Evolutionary conservation across 768 basidiomycete species (phyloP).

Genomic region (Mycena rosella): DNA sequence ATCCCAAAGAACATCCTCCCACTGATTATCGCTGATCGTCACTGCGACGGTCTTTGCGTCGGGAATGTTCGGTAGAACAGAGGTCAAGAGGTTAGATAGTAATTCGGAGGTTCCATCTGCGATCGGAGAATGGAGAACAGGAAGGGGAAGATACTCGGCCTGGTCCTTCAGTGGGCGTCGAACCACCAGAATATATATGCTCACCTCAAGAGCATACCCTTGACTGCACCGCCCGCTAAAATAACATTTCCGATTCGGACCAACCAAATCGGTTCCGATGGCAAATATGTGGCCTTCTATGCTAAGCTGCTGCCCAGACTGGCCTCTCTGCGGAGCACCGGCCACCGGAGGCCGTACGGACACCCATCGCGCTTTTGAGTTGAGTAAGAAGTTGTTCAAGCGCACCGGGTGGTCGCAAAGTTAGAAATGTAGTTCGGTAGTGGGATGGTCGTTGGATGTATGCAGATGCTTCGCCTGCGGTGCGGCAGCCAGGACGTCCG

Average conservation of each 20-base stretch:
- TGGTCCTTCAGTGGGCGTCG: slow-evolving; percentile 42
- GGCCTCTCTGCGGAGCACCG: slow-evolving; percentile 56
- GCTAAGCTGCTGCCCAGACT: slow-evolving; percentile 72
- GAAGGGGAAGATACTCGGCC: slow-evolving; percentile 88
- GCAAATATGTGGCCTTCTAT: slow-evolving; percentile 79
- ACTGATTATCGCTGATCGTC: slow-evolving; percentile 81
- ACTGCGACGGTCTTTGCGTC: slow-evolving; percentile 85
- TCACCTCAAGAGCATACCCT: slow-evolving; percentile 90
- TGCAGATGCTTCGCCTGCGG: slow-evolving; percentile 56
- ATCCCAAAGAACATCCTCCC: slow-evolving; percentile 86
- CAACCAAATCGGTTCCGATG: slow-evolving; percentile 86
- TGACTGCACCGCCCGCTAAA: slow-evolving; percentile 78
- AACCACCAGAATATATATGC: slow-evolving; percentile 25
- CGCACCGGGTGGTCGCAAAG: slow-evolving; percentile 78
- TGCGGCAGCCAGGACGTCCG: slow-evolving; percentile 66
- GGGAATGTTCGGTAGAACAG: slow-evolving; percentile 78
- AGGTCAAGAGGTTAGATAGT: slow-evolving; percentile 79
- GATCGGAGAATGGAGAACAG: slow-evolving; percentile 72
- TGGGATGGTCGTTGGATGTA: slow-evolving; percentile 69
- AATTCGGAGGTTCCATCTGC: slow-evolving; percentile 80
- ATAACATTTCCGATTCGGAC: slow-evolving; percentile 85
- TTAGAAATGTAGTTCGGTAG: slow-evolving; percentile 83
- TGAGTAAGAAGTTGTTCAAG: slow-evolving; percentile 82
- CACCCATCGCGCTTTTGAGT: slow-evolving; percentile 81
- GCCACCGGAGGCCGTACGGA: slow-evolving; percentile 68